Conservation (phyloP, 176 grass and related monocot genomes). For the Phragmites australis region DNA sequence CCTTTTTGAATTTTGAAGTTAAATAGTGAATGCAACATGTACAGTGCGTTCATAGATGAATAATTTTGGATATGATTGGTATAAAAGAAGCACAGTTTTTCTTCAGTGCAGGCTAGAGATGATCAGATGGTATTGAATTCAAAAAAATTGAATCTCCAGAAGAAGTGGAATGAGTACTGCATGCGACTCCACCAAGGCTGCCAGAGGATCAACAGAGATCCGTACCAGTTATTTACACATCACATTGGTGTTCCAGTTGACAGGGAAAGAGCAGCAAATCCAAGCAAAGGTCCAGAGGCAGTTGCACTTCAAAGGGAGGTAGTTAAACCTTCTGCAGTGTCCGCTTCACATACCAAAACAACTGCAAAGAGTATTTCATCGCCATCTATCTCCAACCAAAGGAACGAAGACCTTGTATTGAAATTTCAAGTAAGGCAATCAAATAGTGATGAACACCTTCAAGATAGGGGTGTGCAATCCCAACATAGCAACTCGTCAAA, state of each 20-base stretch:
- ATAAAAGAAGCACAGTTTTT: constrained; percentile 70
- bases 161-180: constrained; percentile 82
- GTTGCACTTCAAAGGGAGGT: constrained; percentile 25
- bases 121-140: constrained; percentile 67
- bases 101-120: constrained; percentile 81
- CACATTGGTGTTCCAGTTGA: constrained; percentile 38
- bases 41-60: background rate
- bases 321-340: constrained; percentile 44
- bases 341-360: constrained; percentile 20
- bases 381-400: constrained; percentile 48
- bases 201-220: constrained; percentile 45
- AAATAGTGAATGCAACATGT: background rate
- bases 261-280: constrained; percentile 39
- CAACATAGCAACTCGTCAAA: constrained; percentile 28
- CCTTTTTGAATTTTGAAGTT: constrained; percentile 18
- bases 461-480: constrained; percentile 35
- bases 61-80: constrained; percentile 32
- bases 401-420: constrained; percentile 59
- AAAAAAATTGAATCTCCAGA: constrained; percentile 67
- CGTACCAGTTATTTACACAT: constrained; percentile 43
- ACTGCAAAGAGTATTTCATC: constrained; percentile 55
- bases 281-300: constrained; percentile 31
- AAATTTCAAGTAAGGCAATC: constrained; percentile 57
- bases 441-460: constrained; percentile 58
- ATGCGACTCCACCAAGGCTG: constrained; percentile 43